These are phyloP conservation scores for Arthrobotrys megalospora DNA, from an alignment of 2,329 filamentous ascomycete species.

Conservation along the genomic window DNA sequence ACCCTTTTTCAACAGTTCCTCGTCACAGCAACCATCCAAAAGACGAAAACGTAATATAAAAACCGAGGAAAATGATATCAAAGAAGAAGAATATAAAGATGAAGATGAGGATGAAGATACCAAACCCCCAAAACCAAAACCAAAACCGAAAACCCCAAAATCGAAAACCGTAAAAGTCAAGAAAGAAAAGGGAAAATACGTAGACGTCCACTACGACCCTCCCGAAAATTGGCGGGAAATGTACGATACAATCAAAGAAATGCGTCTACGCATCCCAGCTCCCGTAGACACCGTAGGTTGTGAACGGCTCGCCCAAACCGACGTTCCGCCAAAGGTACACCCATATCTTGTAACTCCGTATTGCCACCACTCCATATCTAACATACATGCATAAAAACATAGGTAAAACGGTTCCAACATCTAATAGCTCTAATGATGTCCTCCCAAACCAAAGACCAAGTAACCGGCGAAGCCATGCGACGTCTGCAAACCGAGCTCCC, in stretches of 20 bases:
- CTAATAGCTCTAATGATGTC: constrained; percentile 90
- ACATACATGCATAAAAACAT: constrained; percentile 39
- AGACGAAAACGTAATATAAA: constrained; percentile 42
- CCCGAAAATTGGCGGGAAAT: constrained; percentile 87
- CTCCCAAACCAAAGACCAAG: constrained; percentile 92
- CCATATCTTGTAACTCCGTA: background rate
- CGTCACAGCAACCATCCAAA: constrained; percentile 45
- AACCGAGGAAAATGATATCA: background rate
- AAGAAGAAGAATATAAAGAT: constrained; percentile 13
- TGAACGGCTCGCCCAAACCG: constrained; percentile 78
- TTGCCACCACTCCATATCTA: background rate
- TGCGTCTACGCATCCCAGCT: constrained; percentile 80
- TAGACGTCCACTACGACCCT: constrained; percentile 67
- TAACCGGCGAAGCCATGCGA: constrained; percentile 86
- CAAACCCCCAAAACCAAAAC: constrained; percentile 19
- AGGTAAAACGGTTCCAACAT: constrained; percentile 84
- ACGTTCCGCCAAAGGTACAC: constrained; percentile 67
- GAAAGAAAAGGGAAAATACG: constrained; percentile 67
- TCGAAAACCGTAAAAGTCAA: constrained; percentile 65
- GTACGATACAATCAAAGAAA: constrained; percentile 82
- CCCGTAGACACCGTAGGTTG: constrained; percentile 99
- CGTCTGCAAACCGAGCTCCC: constrained; percentile 81
- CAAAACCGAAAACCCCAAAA: constrained; percentile 27
- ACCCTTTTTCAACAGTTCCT: constrained; percentile 49
- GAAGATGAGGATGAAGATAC: background rate